phyloP scores from a whole-genome alignment of 805 yeast species.

The Alloascoidea africana region DNA sequence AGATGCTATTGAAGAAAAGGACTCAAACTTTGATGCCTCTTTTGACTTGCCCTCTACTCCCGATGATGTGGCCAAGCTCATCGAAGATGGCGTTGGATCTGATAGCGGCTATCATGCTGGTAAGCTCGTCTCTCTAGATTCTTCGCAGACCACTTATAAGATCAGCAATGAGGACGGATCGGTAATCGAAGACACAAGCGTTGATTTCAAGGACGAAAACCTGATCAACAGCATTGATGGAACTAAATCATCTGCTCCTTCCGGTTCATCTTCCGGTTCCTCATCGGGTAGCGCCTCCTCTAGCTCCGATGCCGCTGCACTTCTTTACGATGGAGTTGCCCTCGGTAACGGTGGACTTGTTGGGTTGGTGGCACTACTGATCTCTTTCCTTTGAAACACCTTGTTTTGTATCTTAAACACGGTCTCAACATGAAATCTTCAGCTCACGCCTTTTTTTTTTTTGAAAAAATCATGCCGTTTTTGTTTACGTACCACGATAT shows the following conservation, averaged over 20 bases:
- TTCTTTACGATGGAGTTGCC: too few relatives aligned
- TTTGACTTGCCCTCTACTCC: background rate
- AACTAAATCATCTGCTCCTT: too few relatives aligned
- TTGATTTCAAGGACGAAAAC: background rate
- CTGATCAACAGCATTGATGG: background rate
- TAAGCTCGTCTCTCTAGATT: conserved; percentile 13
- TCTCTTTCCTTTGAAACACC: background rate
- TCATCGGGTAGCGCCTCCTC: background rate
- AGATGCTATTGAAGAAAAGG: background rate
- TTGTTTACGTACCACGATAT: too few relatives aligned
- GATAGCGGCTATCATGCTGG: conserved; percentile 21
- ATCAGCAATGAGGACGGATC: conserved; percentile 16
- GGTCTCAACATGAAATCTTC: too few relatives aligned
- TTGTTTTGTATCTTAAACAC: too few relatives aligned
- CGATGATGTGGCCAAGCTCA: conserved; percentile 14
- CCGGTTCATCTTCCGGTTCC: background rate
- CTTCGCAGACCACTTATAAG: conserved; percentile 13
- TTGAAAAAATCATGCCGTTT: too few relatives aligned
- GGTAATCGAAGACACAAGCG: conserved; percentile 11
- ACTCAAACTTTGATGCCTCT: background rate
- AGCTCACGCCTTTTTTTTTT: too few relatives aligned
- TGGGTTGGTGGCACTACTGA: background rate
- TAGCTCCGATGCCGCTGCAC: too few relatives aligned
- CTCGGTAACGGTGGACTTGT: too few relatives aligned
- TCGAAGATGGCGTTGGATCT: conserved; percentile 22